Evolutionary conservation across 2,329 filamentous ascomycete genomes (phyloP).

Genomic region (Hortaea werneckii): DNA sequence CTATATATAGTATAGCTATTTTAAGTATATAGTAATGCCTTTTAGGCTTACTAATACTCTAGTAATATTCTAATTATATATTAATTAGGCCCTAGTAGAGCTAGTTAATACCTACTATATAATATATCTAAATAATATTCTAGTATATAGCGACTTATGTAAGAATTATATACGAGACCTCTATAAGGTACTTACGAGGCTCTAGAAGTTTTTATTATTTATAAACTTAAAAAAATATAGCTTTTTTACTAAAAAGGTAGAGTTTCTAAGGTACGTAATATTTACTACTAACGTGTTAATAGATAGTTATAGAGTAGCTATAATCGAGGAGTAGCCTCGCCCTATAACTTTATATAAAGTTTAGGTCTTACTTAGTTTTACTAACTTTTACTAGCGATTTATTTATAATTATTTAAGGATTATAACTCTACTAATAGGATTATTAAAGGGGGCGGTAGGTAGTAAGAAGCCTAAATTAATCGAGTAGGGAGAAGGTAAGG

Average conservation of each 20-base stretch:
- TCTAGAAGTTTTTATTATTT: constrained; percentile 10
- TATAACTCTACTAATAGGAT: constrained; percentile 2
- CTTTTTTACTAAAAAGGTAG: constrained; percentile 19
- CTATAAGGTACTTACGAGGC: constrained; percentile 15
- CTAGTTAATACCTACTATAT: constrained; percentile 15
- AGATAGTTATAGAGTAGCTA: constrained; percentile 16
- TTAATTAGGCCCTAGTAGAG: constrained; percentile 17
- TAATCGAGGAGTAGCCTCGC: constrained; percentile 12
- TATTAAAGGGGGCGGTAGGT: constrained; percentile 1
- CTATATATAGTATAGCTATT: constrained; percentile 12
- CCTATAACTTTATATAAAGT: not conserved
- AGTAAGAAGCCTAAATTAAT: constrained; percentile 2
- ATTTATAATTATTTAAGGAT: constrained; percentile 7
- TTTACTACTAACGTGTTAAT: constrained; percentile 16
- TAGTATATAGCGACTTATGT: constrained; percentile 18
- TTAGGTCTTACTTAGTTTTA: constrained; percentile 11
- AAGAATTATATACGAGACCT: constrained; percentile 18
- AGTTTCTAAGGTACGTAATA: constrained; percentile 25
- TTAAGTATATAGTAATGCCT: constrained; percentile 16
- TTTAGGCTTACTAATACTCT: constrained; percentile 16
- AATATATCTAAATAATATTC: constrained; percentile 18
- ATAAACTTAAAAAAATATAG: constrained; percentile 17
- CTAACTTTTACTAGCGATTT: constrained; percentile 9
- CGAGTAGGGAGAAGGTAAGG: constrained; percentile 2
- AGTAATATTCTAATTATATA: constrained; percentile 15